These are phyloP conservation scores for Plicaturopsis crispa DNA, from an alignment of 768 basidiomycete species.

Conservation along the genomic window DNA sequence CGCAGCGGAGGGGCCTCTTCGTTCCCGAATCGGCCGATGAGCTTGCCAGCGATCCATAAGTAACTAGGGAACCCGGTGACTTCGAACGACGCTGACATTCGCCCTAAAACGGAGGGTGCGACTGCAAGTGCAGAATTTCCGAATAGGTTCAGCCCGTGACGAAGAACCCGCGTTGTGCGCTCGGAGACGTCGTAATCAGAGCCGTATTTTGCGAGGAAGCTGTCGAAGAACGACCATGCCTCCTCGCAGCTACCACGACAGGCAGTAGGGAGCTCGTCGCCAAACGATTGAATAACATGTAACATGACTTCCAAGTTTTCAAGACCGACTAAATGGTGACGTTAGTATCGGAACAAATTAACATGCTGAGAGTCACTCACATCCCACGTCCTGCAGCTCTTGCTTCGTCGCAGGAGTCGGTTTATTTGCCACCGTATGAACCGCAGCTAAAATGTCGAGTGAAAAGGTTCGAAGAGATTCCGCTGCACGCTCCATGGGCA, in stretches of 20 bases:
- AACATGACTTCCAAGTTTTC: constrained; percentile 95
- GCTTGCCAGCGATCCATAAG: constrained; percentile 90
- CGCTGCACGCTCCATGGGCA: constrained; percentile 86
- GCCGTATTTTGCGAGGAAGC: constrained; percentile 73
- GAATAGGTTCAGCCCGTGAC: constrained; percentile 81
- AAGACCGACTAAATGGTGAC: constrained; percentile 54
- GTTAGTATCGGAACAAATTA: constrained; percentile 8
- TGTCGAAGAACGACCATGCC: constrained; percentile 79
- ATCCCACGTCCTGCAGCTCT: constrained; percentile 57
- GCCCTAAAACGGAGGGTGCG: constrained; percentile 59
- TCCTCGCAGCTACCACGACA: constrained; percentile 77
- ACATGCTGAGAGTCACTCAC: constrained; percentile 37
- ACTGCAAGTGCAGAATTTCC: constrained; percentile 56
- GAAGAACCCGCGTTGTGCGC: constrained; percentile 74
- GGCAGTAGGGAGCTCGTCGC: constrained; percentile 71
- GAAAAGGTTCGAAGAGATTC: constrained; percentile 83
- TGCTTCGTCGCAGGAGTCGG: constrained; percentile 52
- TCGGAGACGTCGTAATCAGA: constrained; percentile 73
- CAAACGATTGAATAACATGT: constrained; percentile 70
- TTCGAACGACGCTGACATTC: constrained; percentile 78
- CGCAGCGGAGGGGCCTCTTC: constrained; percentile 51
- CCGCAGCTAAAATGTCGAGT: constrained; percentile 70
- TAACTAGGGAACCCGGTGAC: constrained; percentile 77
- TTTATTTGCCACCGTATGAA: constrained; percentile 59
- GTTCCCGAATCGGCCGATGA: constrained; percentile 69